Evolutionary conservation across 257 asterid genomes (phyloP), one percentile per base, ranked within the genome.

Genomic region (Fraxinus pennsylvanica): DNA sequence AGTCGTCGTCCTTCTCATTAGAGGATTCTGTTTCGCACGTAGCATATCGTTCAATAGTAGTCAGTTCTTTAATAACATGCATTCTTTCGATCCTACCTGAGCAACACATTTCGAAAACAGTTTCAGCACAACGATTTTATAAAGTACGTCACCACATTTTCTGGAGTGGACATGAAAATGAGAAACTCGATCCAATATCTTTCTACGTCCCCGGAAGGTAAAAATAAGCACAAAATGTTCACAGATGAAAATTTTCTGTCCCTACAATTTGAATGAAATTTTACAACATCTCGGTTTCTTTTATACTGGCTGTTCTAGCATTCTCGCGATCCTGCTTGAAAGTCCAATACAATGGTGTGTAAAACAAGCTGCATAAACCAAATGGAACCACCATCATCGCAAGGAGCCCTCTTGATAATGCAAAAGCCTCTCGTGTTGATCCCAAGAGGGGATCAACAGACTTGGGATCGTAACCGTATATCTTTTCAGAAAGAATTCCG

Each of bases 361-460:
- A 95, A 82, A 93, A 95, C 91, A 95, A 85, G 82, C 93, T 52
- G 80, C 97, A 95, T 88, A 95, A 80, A 33, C 96, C 97, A 47
- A 90, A 90, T 1, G 99, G 98, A n/a, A 91, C 89, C 7, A 87
- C 94, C 99, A 95, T 95, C 99, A 95, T 88, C 21, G 96, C 74
- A 25, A 95, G 83, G 36, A 95, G 94, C 73, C 99, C 99, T 73
- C 84, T 90, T 10, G 98, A 95, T 89, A 95, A 74, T 0, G 99
- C 99, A 3, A 84, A 41, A 0, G 99, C 99, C 89, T 84, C 98
- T 67, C 84, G 81, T 5, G 88, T 25, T 5, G 99, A 91, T 19
- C 98, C 99, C 33, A 85, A 71, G 33, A 86, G 9, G 2, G 97
- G 98, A 81, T 93, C 98, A 3, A 95, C 90, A 0, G 93, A 74